Base-by-base conservation (phyloP, 352 stramenopile species). In the Phytopythium delawarense region DNA sequence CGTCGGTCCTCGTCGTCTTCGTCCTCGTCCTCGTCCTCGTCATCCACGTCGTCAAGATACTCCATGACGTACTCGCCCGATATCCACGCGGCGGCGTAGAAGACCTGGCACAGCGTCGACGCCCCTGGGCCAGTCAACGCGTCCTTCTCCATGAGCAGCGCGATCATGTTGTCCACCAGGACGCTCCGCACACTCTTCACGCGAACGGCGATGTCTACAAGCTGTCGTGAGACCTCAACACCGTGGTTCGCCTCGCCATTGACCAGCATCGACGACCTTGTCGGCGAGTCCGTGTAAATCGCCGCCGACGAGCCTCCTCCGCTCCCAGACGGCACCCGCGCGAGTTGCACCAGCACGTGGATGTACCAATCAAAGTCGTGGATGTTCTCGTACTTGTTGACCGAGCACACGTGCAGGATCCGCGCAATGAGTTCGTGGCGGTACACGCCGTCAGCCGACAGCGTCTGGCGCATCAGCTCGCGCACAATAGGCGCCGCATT, bases 321-420 rank as follows among this genome's bases (percentile, higher is more conserved):
- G 21, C 35, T 59, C 5, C 53, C 25, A 32, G 35, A 49, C 18
- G 92, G 84, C 34, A 99, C 86, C 28, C 97, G 88, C 21, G 93
- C 92, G 32, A 99, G 83, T 57, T 98, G 82, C 21, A 99, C 87
- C 11, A 99, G 76, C n/a, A 99, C 87, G 68, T 97, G 88, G 54
- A 99, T 88, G 75, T 99, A 99, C 98, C 98, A 99, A 58, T 91
- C 80, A 78, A 99, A 99, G 72, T 99, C 97, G 62, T 92, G 78
- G 44, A 99, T 87, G 66, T 98, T 97, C 50, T 95, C 86, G 76
- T 99, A 99, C 76, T 99, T 99, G 74, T 99, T 97, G 18, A 92
- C 76, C 7, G 87, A 96, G 74, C 97, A 99, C 72, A 99, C 97
- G 62, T 95, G 86, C 48, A 99, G 67, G 66, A 99, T 99, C 59